Percentiles rank a stretch among this genome's conserved stretches.
Evolutionary conservation across 192 early-diverging fungal genomes (phyloP).

Genomic region (Diversispora epigaea): DNA sequence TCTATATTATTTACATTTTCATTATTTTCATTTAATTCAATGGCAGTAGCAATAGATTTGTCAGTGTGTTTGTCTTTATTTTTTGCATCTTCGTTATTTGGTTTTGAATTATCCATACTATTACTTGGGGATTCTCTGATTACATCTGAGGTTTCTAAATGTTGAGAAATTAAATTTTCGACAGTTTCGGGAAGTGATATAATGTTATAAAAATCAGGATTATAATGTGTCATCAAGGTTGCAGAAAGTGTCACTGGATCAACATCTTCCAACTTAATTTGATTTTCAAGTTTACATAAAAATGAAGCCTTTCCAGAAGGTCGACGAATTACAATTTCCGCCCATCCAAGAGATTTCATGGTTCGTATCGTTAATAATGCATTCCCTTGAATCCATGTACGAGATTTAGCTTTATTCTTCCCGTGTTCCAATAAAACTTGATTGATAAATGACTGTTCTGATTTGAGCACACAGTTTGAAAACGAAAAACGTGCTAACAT

Average conservation of each 20-base stretch:
- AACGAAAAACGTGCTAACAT: conserved; percentile 87
- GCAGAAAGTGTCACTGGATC: conserved; percentile 52
- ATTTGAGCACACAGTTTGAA: conserved; percentile 67
- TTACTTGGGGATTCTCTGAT: not conserved
- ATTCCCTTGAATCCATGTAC: conserved; percentile 86
- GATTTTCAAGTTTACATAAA: conserved; percentile 69
- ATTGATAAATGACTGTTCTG: conserved; percentile 52
- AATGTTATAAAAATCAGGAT: conserved; percentile 42
- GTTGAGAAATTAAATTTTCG: not conserved
- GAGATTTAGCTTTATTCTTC: conserved; percentile 51
- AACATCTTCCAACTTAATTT: conserved; percentile 47
- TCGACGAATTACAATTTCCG: conserved; percentile 79
- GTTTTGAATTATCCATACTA: too few species aligned
- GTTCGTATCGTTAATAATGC: conserved; percentile 77
- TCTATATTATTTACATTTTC: too few species aligned
- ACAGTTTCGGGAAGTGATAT: not conserved
- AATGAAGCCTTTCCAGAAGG: conserved; percentile 76
- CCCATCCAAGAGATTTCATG: conserved; percentile 66
- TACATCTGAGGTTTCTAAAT: not conserved
- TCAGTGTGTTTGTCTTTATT: not conserved
- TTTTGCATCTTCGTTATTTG: too few species aligned
- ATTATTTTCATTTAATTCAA: not conserved
- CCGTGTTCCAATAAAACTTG: conserved; percentile 51
- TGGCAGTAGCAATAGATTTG: not conserved
- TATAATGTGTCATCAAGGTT: conserved; percentile 52